phyloP scores from a whole-genome alignment of 192 early-diverging fungal genomes.

The Gaertneriomyces semiglobifer region DNA sequence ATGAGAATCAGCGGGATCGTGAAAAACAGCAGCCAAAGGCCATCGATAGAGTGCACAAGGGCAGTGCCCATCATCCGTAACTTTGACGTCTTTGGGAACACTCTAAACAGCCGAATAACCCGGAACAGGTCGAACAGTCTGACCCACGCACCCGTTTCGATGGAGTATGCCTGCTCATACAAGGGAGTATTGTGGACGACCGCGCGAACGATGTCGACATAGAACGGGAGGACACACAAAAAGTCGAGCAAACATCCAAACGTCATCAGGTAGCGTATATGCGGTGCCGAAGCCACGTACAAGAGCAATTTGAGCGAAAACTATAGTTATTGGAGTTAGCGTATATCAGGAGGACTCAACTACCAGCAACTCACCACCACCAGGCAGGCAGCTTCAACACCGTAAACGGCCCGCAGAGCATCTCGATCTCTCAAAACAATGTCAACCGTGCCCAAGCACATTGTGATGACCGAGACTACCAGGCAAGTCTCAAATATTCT shows the following conservation, averaged over 20 bases:
- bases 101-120: slow-evolving; percentile 16
- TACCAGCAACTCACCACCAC: slow-evolving; percentile 6
- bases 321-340: neutral
- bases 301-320: slow-evolving; percentile 22
- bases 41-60: slow-evolving; percentile 2
- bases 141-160: slow-evolving; percentile 30
- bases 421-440: neutral
- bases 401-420: neutral
- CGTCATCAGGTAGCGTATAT: neutral
- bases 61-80: slow-evolving; percentile 26
- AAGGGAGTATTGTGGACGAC: neutral
- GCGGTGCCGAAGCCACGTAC: slow-evolving; percentile 4
- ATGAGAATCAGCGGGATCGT: slow-evolving; percentile 16
- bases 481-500: slow-evolving; percentile 12
- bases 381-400: slow-evolving; percentile 21
- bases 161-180: slow-evolving; percentile 18
- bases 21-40: neutral
- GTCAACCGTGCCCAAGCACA: slow-evolving; percentile 28
- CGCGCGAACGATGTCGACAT: slow-evolving; percentile 26
- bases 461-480: slow-evolving; percentile 21
- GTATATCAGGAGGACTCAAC: neutral
- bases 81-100: slow-evolving; percentile 28
- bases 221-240: slow-evolving; percentile 22
- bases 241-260: slow-evolving; percentile 12
- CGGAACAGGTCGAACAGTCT: slow-evolving; percentile 12